Evolutionary conservation across 306 rosid genomes (phyloP).

Genomic region (Oxytropis ochrocephala): DNA sequence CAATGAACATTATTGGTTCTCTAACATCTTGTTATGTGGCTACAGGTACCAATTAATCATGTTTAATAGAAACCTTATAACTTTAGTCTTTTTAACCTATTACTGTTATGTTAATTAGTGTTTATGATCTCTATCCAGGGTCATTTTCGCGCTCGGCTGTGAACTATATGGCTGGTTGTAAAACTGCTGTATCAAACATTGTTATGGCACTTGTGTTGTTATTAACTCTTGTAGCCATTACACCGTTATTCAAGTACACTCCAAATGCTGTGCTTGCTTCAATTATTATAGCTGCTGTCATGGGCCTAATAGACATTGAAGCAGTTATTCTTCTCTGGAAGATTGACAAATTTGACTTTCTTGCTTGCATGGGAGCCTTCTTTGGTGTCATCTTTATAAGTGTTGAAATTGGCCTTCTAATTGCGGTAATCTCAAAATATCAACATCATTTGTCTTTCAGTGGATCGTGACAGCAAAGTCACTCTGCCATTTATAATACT

Average conservation of each 20-base stretch:
- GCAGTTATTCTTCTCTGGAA: slow-evolving; percentile 63
- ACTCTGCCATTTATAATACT: too few species aligned
- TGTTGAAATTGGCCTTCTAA: slow-evolving; percentile 75
- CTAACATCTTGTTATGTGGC: slow-evolving; percentile 79
- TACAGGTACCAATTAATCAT: slow-evolving; percentile 38
- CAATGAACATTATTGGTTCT: slow-evolving; percentile 80
- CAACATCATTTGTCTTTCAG: neutral
- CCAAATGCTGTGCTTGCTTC: slow-evolving; percentile 86
- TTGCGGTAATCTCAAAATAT: slow-evolving; percentile 42
- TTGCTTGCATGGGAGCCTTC: slow-evolving; percentile 90
- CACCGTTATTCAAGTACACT: slow-evolving; percentile 80
- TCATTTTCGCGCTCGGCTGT: slow-evolving; percentile 90
- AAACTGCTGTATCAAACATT: slow-evolving; percentile 76
- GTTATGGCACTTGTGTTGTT: slow-evolving; percentile 64
- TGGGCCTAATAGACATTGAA: slow-evolving; percentile 39
- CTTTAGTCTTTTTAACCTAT: too few species aligned
- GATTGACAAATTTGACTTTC: slow-evolving; percentile 72
- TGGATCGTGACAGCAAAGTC: too few species aligned
- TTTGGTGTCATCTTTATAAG: slow-evolving; percentile 71
- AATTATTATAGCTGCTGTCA: slow-evolving; percentile 61
- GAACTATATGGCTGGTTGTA: slow-evolving; percentile 83
- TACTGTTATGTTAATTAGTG: neutral
- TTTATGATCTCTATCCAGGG: slow-evolving; percentile 33
- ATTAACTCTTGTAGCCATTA: slow-evolving; percentile 48
- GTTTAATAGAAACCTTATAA: neutral